Percentiles rank a stretch among this genome's conserved stretches.
Evolutionary conservation across 495 filamentous ascomycete species (phyloP).

Genomic region (Clohesyomyces aquaticus): DNA sequence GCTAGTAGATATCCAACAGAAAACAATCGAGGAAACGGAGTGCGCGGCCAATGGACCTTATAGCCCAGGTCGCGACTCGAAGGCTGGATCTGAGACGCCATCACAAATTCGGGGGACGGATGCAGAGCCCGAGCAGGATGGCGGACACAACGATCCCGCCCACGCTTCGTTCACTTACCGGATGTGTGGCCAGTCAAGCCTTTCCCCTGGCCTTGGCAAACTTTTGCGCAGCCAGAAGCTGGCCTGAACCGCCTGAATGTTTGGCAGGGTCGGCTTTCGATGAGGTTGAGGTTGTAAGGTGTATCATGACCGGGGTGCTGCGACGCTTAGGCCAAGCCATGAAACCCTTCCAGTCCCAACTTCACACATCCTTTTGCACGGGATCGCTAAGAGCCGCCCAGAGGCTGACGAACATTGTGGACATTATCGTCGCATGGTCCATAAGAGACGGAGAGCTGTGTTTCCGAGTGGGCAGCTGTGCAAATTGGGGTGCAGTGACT

Average conservation of each 20-base stretch:
- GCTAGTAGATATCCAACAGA: conserved; percentile 38
- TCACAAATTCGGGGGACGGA: conserved; percentile 40
- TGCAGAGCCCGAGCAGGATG: conserved; percentile 20
- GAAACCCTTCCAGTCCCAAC: conserved; percentile 35
- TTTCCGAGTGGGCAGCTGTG: neutral
- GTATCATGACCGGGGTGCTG: conserved; percentile 39
- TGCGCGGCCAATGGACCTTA: conserved; percentile 40
- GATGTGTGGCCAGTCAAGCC: conserved; percentile 31
- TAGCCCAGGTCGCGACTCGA: conserved; percentile 36
- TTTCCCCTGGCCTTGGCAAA: conserved; percentile 27
- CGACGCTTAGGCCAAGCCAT: conserved; percentile 33
- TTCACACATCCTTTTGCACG: conserved; percentile 13
- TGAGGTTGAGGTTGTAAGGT: conserved; percentile 29
- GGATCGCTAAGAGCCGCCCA: conserved; percentile 26
- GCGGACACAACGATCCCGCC: conserved; percentile 36
- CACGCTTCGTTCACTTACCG: conserved; percentile 35
- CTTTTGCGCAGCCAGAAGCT: conserved; percentile 19
- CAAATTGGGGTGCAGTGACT: neutral
- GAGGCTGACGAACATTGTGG: conserved; percentile 4
- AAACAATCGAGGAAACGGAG: conserved; percentile 36
- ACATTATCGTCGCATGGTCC: conserved; percentile 24
- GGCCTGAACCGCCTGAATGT: conserved; percentile 23
- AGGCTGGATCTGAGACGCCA: conserved; percentile 41
- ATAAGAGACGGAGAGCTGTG: conserved; percentile 24
- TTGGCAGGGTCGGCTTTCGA: conserved; percentile 12